Evolutionary conservation across 2,329 filamentous ascomycete species (phyloP).

Genomic region (Colletotrichum liriopes): DNA sequence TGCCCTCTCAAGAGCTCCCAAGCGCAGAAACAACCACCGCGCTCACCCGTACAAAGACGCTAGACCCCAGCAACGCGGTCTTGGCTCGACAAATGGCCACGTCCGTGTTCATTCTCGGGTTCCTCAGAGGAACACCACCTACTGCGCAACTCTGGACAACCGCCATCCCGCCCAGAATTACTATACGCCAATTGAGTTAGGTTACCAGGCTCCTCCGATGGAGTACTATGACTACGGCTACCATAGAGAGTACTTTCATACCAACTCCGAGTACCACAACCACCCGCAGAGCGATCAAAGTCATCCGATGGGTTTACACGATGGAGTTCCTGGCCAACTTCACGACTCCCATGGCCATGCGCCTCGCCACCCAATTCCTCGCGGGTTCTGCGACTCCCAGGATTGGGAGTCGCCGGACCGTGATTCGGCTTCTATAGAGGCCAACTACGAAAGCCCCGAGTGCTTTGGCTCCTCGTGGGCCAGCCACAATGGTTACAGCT

Average conservation of each 20-base stretch:
- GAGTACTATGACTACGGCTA: not conserved
- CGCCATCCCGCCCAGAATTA: not conserved
- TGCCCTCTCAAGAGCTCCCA: not conserved
- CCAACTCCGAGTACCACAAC: not conserved
- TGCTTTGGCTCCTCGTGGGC: not conserved
- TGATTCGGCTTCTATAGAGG: not conserved
- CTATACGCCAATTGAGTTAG: too few relatives aligned
- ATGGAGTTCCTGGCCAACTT: not conserved
- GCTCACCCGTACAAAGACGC: not conserved
- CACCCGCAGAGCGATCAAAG: not conserved
- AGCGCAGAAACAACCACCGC: not conserved
- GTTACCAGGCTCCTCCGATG: not conserved
- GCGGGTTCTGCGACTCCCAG: not conserved
- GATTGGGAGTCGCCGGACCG: not conserved
- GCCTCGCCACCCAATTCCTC: not conserved
- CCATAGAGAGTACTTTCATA: not conserved
- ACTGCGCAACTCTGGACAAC: not conserved
- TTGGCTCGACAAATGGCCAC: not conserved
- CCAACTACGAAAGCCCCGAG: not conserved
- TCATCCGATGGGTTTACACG: not conserved
- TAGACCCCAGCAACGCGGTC: not conserved
- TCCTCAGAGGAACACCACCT: not conserved
- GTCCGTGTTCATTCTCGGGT: not conserved
- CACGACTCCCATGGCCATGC: not conserved
- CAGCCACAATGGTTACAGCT: not conserved